Evolutionary conservation across 176 grass and related monocot species (phyloP).

Genomic region (Cenchrus fungigraminus): DNA sequence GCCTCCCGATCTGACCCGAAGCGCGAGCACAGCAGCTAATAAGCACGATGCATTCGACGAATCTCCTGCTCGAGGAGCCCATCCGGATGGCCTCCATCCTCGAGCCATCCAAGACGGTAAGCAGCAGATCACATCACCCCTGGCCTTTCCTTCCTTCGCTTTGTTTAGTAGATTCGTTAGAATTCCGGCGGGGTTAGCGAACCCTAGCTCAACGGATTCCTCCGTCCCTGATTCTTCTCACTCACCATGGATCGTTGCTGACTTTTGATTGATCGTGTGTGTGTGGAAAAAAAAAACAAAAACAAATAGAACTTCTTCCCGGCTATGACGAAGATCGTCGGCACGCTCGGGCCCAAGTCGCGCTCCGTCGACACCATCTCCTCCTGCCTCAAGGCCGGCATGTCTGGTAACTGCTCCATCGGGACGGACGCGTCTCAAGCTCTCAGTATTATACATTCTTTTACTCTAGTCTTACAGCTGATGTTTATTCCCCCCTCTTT

Average conservation of each 20-base stretch:
- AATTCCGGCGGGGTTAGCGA: not conserved
- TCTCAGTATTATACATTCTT: no score
- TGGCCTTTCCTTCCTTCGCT: not conserved
- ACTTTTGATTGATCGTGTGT: not conserved
- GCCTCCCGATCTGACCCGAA: conserved; percentile 25
- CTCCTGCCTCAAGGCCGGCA: conserved; percentile 94
- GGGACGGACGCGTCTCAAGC: no score
- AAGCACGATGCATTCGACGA: conserved; percentile 84
- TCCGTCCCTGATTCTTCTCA: not conserved
- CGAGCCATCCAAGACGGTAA: conserved; percentile 93
- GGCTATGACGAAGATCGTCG: conserved; percentile 99
- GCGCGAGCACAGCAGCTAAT: not conserved
- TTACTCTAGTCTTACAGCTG: not conserved
- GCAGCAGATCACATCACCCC: not conserved
- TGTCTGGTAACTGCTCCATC: conserved; percentile 62
- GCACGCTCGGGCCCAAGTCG: conserved; percentile 90
- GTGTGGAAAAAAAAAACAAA: no score
- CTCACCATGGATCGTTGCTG: no score
- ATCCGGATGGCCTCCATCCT: conserved; percentile 99
- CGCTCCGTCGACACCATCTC: conserved; percentile 92
- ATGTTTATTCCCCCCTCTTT: not conserved
- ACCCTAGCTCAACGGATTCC: not conserved
- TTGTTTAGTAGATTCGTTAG: conserved; percentile 11
- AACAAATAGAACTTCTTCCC: conserved; percentile 88
- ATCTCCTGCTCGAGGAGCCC: conserved; percentile 93